Evolutionary conservation across 345 rosid species (phyloP).

Genomic region (Durio zibethinus): DNA sequence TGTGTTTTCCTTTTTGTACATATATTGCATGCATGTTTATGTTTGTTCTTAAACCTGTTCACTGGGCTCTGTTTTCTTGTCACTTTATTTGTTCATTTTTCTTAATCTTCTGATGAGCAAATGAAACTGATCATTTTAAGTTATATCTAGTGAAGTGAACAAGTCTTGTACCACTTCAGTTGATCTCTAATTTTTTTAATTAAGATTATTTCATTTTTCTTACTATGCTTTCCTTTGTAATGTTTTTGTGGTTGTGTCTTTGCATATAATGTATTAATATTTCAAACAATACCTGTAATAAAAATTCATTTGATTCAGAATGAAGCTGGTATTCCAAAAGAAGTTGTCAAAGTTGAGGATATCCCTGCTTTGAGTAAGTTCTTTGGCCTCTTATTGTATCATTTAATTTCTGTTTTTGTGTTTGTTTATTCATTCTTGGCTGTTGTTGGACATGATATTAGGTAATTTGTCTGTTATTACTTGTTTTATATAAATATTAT

Average conservation of each 20-base stretch:
- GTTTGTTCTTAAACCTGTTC: conserved; percentile 1
- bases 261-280: not conserved
- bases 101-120: not conserved
- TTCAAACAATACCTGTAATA: conserved; percentile 21
- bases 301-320: conserved; percentile 47
- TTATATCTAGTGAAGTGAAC: not conserved
- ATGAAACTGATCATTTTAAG: not conserved
- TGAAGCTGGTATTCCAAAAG: conserved; percentile 82
- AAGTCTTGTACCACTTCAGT: not conserved
- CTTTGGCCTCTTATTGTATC: conserved; percentile 2
- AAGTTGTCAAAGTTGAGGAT: conserved; percentile 73
- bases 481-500: not conserved
- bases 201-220: not conserved
- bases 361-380: conserved; percentile 92
- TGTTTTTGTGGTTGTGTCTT: not conserved
- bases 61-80: not conserved
- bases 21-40: not conserved
- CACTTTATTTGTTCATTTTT: not conserved
- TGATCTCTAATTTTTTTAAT: not conserved
- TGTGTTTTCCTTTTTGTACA: not conserved
- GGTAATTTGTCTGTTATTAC: not conserved
- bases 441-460: not conserved
- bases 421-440: not conserved
- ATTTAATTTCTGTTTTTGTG: not conserved
- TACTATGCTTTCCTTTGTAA: not conserved